phyloP scores from a whole-genome alignment of 2,329 filamentous ascomycete species.

The Pseudogymnoascus sp. region DNA sequence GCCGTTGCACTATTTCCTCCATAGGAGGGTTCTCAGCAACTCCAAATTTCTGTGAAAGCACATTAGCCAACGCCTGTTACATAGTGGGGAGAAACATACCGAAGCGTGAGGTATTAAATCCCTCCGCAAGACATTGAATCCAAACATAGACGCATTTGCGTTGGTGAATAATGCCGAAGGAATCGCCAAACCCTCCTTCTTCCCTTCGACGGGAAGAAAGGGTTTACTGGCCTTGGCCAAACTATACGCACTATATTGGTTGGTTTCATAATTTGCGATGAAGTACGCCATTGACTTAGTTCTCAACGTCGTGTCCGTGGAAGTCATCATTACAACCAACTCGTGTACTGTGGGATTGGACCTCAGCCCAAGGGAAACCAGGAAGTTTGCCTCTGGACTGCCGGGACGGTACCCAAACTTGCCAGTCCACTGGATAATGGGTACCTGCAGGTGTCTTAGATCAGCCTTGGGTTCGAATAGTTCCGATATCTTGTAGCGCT shows the following conservation, averaged over 20 bases:
- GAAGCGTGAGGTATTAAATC: conserved; percentile 72
- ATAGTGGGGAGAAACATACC: conserved; percentile 27
- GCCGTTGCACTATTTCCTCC: conserved; percentile 60
- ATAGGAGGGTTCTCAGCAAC: conserved; percentile 77
- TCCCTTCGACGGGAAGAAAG: conserved; percentile 66
- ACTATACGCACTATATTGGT: conserved; percentile 62
- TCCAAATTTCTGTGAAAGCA: conserved; percentile 57
- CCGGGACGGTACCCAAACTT: conserved; percentile 50
- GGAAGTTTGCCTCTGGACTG: conserved; percentile 65
- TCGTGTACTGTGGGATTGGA: conserved; percentile 62
- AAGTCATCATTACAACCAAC: conserved; percentile 69
- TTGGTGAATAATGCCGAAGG: conserved; percentile 80
- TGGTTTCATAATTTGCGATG: conserved; percentile 66
- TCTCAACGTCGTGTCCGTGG: conserved; percentile 48
- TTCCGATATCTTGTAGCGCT: conserved; percentile 64
- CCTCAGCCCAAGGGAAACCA: conserved; percentile 64
- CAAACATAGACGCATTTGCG: conserved; percentile 63
- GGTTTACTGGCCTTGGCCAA: conserved; percentile 44
- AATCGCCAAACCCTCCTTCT: conserved; percentile 54
- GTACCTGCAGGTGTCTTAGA: conserved; percentile 61
- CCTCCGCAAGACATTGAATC: conserved; percentile 66
- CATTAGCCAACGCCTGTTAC: not conserved
- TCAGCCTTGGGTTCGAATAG: conserved; percentile 71
- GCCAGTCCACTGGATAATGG: conserved; percentile 75
- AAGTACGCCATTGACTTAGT: conserved; percentile 72